Conservation (phyloP, 148 eudicot species). For the Cornus suecica region DNA sequence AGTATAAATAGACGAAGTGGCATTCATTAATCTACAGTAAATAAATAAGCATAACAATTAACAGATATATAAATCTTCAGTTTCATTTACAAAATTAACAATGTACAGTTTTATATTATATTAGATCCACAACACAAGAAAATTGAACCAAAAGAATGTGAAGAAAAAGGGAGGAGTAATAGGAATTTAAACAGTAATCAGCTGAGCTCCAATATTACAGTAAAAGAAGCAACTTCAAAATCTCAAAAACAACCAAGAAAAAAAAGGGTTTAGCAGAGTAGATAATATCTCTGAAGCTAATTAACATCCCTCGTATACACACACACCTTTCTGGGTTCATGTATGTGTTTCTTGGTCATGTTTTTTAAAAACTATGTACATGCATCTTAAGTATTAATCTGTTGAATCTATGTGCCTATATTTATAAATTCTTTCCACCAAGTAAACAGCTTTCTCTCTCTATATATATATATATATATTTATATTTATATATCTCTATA, state of each 20-base stretch:
- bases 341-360: no score
- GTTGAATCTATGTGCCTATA: no score
- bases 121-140: no score
- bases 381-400: no score
- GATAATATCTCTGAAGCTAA: slow-evolving; percentile 2
- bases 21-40: no score
- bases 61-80: background rate
- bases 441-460: background rate
- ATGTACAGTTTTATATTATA: no score
- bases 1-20: no score
- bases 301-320: background rate
- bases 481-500: background rate
- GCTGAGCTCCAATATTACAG: slow-evolving; percentile 20
- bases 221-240: background rate
- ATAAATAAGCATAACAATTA: no score
- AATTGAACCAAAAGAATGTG: background rate
- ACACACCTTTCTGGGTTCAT: no score
- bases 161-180: background rate
- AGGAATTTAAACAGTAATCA: slow-evolving; percentile 16
- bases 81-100: background rate
- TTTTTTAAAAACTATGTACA: no score
- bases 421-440: no score
- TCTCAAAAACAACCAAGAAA: background rate
- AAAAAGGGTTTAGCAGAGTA: background rate
- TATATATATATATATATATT: background rate